Conservation (phyloP, 345 rosid genomes). For the Eucalyptus dawsonii region DNA sequence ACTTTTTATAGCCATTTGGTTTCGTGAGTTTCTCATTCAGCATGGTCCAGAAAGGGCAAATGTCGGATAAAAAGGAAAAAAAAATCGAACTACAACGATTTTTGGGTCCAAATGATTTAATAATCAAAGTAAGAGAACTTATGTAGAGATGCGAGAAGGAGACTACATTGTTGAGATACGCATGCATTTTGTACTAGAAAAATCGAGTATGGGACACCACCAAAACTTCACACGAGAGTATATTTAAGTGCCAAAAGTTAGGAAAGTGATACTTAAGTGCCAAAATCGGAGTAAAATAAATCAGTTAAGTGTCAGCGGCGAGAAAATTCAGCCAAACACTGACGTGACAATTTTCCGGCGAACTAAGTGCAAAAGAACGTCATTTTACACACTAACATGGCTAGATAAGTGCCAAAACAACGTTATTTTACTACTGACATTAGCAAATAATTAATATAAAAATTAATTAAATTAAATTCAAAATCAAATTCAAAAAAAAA, state of each 20-base stretch:
- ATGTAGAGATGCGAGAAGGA: background rate
- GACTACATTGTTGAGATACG: background rate
- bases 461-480: no score
- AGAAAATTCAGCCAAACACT: no score
- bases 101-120: background rate
- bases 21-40: background rate
- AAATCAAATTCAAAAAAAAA: no score
- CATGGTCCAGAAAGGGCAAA: background rate
- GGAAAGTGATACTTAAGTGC: fast-evolving
- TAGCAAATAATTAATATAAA: no score
- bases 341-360: fast-evolving
- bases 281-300: fast-evolving
- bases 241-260: no score
- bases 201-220: no score
- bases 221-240: no score
- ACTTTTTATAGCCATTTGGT: background rate
- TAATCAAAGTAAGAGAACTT: background rate
- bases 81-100: background rate
- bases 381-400: fast-evolving
- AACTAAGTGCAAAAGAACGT: no score
- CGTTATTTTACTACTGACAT: fast-evolving
- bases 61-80: background rate
- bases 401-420: no score
- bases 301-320: fast-evolving
- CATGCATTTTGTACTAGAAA: background rate